Conservation (phyloP, 495 filamentous ascomycete genomes). For the Trichoderma reesei region DNA sequence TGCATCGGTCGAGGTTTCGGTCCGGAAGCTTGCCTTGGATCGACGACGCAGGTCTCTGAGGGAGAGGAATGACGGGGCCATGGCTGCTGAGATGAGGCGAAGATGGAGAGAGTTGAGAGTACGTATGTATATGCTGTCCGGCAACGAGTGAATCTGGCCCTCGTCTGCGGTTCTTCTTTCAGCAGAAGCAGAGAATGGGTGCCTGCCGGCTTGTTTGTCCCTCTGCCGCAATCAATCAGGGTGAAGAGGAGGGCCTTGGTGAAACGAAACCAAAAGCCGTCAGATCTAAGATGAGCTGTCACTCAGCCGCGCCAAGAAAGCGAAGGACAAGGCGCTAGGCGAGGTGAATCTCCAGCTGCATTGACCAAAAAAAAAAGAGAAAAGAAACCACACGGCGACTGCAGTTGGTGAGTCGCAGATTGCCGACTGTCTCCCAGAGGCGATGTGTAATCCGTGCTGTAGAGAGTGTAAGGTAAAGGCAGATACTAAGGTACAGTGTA, state of each 20-base stretch:
- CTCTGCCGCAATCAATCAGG: background rate
- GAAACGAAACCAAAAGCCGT: background rate
- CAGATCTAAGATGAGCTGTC: background rate
- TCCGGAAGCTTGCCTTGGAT: constrained; percentile 56
- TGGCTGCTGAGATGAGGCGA: constrained; percentile 13
- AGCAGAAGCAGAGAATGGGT: background rate
- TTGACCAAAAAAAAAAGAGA: background rate
- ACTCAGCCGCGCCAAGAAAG: background rate
- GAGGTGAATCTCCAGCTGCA: background rate
- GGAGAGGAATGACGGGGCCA: constrained; percentile 56
- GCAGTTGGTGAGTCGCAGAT: background rate
- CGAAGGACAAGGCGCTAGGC: background rate
- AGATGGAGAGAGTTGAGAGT: too few relatives aligned
- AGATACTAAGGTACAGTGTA: constrained; percentile 1
- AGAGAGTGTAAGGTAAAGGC: background rate
- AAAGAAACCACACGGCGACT: background rate
- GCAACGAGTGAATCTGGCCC: too few relatives aligned
- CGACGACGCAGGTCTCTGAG: constrained; percentile 64
- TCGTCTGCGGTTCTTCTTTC: too few relatives aligned
- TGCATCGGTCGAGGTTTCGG: constrained; percentile 39
- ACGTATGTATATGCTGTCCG: too few relatives aligned
- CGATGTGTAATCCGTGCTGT: constrained; percentile 1
- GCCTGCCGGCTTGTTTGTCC: background rate
- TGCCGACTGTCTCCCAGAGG: background rate
- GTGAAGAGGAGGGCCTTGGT: background rate